These are phyloP conservation scores for Pistacia vera DNA, from an alignment of 345 rosid genomes.

Conservation along the genomic window DNA sequence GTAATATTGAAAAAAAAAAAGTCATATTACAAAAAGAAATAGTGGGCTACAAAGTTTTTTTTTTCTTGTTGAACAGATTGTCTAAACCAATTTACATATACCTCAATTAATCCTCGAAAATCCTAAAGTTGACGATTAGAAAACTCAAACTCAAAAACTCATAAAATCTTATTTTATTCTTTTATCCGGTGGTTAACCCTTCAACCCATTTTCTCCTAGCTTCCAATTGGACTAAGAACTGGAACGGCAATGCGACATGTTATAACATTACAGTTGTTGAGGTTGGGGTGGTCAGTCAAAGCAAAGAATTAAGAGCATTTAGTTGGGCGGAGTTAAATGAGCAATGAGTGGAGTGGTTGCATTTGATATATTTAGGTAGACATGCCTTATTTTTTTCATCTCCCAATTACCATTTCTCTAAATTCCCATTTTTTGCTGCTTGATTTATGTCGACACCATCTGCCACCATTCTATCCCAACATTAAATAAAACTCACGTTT, in stretches of 20 bases:
- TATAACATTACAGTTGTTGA: neutral
- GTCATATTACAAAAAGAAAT: no score
- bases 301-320: neutral
- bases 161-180: no score
- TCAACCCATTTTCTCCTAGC: no score
- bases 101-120: no score
- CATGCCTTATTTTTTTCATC: neutral
- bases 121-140: no score
- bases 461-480: no score
- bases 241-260: neutral
- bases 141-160: no score
- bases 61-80: no score
- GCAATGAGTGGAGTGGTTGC: slow-evolving; percentile 30
- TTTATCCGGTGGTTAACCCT: no score
- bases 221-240: neutral
- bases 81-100: no score
- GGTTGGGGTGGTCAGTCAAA: neutral
- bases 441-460: neutral
- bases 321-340: neutral
- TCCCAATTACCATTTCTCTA: neutral
- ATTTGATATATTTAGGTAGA: slow-evolving; percentile 19
- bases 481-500: neutral
- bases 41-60: no score
- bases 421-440: neutral
- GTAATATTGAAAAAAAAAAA: no score